Base-by-base conservation (phyloP, 2,329 filamentous ascomycete genomes). In the Verticillium albo-atrum region DNA sequence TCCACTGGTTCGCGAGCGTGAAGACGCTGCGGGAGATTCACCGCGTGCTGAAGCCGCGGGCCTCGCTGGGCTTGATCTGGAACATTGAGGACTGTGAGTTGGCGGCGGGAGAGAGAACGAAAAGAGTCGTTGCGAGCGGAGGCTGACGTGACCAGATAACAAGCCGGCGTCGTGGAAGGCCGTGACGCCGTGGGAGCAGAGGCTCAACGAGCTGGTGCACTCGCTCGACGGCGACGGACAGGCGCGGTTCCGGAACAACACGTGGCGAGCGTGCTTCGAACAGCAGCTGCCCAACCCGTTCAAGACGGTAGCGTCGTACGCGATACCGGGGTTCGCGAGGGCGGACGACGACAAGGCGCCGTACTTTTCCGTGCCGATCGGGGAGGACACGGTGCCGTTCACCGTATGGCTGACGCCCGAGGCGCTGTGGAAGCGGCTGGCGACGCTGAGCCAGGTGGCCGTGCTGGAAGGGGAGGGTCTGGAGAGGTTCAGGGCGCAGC, bases 81-180 rank as follows among this genome's bases (percentile, higher is more conserved):
- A 91, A 91, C 66, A 77, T 88, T 61, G 88, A 91, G 70, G 86
- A 89, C 64, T 90, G 87, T 88, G 73, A 67, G 80, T 74, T 58
- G 55, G 34, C 23, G 6, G 6, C 23, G 15, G 9, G 12, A n/a
- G 10, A 26, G 23, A 12, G 47, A 37, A 25, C 58, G 57, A 66
- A 52, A 63, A 58, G 35, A 37, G 6, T 20, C 9, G 7, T 12
- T 7, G n/a, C 17, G 10, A 9, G 20, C 4, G 3, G 42, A 57
- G 14, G 62, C 62, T 62, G 47, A 23, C 56, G 30, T 2, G 6
- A 27, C 30, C 62, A 89, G 86, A 90, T 69, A 91, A 91, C 69
- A 82, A 86, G 54, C 85, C 87, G 0, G 68, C 72, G 57, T 71
- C 70, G 3, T 88, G 86, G 82, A 69, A 75, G 5, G 76, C 85